These are phyloP conservation scores for Cyberlindnera petersonii DNA, from an alignment of 805 yeast genomes.

Conservation along the genomic window DNA sequence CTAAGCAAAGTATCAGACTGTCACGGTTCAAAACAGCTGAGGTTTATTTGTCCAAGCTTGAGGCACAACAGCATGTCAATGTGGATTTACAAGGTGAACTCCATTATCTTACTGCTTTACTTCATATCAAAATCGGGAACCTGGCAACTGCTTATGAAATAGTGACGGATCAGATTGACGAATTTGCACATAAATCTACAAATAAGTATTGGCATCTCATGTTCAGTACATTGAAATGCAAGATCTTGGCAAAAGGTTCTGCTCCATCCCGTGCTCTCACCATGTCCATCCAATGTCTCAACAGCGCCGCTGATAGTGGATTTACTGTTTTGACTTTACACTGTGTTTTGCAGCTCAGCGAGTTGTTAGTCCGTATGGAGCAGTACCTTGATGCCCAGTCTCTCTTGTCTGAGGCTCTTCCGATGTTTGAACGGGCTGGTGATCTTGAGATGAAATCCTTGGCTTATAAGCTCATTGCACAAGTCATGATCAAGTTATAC, in stretches of 20 bases:
- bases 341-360: slow-evolving; percentile 43
- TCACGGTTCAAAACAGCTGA: slow-evolving; percentile 27
- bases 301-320: slow-evolving; percentile 44
- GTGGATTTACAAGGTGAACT: slow-evolving; percentile 31
- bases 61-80: slow-evolving; percentile 21
- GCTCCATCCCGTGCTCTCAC: slow-evolving; percentile 49
- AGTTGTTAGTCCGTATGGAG: slow-evolving; percentile 40
- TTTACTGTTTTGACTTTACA: slow-evolving; percentile 42
- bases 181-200: slow-evolving; percentile 15
- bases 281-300: slow-evolving; percentile 44
- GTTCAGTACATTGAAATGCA: slow-evolving; percentile 45
- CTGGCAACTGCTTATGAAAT: slow-evolving; percentile 22
- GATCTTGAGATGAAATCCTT: slow-evolving; percentile 38
- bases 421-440: slow-evolving; percentile 39
- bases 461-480: slow-evolving; percentile 34
- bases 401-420: slow-evolving; percentile 40
- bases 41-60: slow-evolving; percentile 21
- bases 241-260: slow-evolving; percentile 39
- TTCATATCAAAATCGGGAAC: slow-evolving; percentile 25
- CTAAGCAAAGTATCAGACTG: slow-evolving; percentile 30
- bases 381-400: slow-evolving; percentile 41
- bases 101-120: slow-evolving; percentile 24
- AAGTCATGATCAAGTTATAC: slow-evolving; percentile 21
- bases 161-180: slow-evolving; percentile 12
- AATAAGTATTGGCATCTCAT: slow-evolving; percentile 44